phyloP scores from a whole-genome alignment of 140 eudicot species.

The Flaveria floridana region DNA sequence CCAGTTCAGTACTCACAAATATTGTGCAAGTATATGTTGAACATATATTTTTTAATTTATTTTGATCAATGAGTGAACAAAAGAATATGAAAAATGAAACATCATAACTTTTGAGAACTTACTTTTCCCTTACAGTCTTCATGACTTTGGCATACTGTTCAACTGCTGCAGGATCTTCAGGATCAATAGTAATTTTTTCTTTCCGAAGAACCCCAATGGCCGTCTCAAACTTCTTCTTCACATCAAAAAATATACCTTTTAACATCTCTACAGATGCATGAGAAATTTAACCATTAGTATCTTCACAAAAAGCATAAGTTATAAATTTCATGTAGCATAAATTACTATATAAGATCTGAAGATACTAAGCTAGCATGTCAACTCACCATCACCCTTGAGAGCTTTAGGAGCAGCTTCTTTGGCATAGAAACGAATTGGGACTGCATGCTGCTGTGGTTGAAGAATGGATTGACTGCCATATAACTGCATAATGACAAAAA shows the following conservation, averaged over 20 bases:
- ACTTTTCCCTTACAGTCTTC: constrained; percentile 80
- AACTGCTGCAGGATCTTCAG: constrained; percentile 81
- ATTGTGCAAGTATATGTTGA: not conserved
- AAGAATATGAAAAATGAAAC: not conserved
- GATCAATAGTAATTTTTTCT: constrained; percentile 74
- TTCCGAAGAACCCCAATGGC: constrained; percentile 63
- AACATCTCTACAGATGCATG: constrained; percentile 52
- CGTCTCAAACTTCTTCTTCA: constrained; percentile 80
- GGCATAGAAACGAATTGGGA: constrained; percentile 53
- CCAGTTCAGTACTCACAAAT: not conserved
- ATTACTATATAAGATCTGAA: constrained; percentile 1
- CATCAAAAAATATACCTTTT: constrained; percentile 74
- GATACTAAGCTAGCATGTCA: not conserved
- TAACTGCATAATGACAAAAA: constrained; percentile 33
- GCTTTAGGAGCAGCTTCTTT: constrained; percentile 62
- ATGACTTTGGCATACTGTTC: constrained; percentile 62
- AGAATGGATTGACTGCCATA: constrained; percentile 38
- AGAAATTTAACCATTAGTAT: not conserved
- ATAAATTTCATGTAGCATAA: not conserved
- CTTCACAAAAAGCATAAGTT: not conserved
- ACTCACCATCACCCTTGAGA: constrained; percentile 75
- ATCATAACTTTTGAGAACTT: constrained; percentile 28
- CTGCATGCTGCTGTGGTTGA: constrained; percentile 44
- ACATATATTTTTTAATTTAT: not conserved
- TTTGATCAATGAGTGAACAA: not conserved